Evolutionary conservation across 1,284 basidiomycete genomes (phyloP), one percentile per base, ranked within the genome.

Genomic region (Trichosporon ovoides): DNA sequence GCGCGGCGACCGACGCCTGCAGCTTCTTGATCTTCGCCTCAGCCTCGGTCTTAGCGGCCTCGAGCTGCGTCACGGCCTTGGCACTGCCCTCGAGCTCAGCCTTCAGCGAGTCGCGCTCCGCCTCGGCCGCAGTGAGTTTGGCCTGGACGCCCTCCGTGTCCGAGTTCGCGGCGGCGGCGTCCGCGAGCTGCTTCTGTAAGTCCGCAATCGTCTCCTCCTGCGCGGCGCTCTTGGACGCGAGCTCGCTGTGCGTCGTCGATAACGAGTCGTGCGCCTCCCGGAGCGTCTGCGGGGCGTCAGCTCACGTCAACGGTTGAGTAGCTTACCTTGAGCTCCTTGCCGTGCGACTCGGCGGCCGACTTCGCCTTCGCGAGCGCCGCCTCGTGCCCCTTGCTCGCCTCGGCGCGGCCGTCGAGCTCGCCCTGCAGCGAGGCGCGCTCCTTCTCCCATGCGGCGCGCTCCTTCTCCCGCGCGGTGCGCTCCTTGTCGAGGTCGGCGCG

Each of bases 221-320:
- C 1, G 53, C 50, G 6, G 53, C 53, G 12, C 58, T 35, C 12
- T 58, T 38, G 24, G 59, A 38, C 12, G 63, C 55, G 13, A 70
- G 61, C 10, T 62, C 64, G 16, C 62, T 59, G 51, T 70, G 60
- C 22, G 60, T 62, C 22, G 61, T 49, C 7, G 54, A 50, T 1
- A 68, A 59, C 24, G 61, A 49, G 4, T 58, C 64, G 49, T 68
- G 67, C 16, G 66, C 61, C 24, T 48, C 50, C 57, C 62, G 53
- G 19, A 70, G 56, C 2, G 58, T 40, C 65, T 65, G 34, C 33
- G 36, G n/a, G 38, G 7, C n/a, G 43, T 46, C 38, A 43, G 22
- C 28, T 7, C 37, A 31, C 5, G 28, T 31, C 28, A 9, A 31
- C 28, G 28, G 9, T 31, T 31, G 5, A 9, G 9, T 9, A 31